Percentiles rank a stretch among this genome's conserved stretches.
Conservation (phyloP, 306 rosid species). For the Ziziphus jujuba region DNA sequence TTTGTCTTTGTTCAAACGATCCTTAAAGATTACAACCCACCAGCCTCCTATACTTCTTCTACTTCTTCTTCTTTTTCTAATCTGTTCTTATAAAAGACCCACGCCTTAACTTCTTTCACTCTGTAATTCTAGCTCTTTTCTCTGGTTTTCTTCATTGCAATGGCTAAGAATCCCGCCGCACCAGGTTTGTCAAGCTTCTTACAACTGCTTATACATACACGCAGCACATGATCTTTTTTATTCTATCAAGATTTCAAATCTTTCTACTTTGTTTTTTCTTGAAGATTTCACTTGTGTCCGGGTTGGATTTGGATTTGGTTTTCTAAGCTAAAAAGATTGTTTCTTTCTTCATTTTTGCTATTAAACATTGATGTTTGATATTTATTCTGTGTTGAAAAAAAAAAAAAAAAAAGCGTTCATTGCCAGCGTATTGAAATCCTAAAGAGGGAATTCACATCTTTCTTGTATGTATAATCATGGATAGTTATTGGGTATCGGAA, state of each 20-base stretch:
- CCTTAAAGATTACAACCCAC: constrained; percentile 26
- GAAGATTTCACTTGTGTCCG: constrained; percentile 5
- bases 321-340: constrained; percentile 37
- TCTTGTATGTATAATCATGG: constrained; percentile 19
- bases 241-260: constrained; percentile 1
- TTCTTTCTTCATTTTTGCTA: constrained; percentile 23
- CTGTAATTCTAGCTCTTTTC: constrained; percentile 22
- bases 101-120: constrained; percentile 21
- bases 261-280: not conserved
- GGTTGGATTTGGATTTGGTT: constrained; percentile 26
- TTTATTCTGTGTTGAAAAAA: no score
- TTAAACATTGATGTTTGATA: constrained; percentile 4
- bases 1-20: constrained; percentile 14
- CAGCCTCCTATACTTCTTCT: constrained; percentile 33
- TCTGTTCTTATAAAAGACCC: constrained; percentile 12
- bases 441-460: constrained; percentile 7
- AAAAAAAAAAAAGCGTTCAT: no score
- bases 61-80: constrained; percentile 6
- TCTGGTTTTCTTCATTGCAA: constrained; percentile 31
- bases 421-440: not conserved
- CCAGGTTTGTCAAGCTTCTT: constrained; percentile 50
- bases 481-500: not conserved
- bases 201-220: not conserved
- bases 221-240: not conserved
- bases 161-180: constrained; percentile 48